These are phyloP conservation scores for Calcarisporium arbuscula DNA, from an alignment of 2,329 filamentous ascomycete genomes.

Conservation along the genomic window DNA sequence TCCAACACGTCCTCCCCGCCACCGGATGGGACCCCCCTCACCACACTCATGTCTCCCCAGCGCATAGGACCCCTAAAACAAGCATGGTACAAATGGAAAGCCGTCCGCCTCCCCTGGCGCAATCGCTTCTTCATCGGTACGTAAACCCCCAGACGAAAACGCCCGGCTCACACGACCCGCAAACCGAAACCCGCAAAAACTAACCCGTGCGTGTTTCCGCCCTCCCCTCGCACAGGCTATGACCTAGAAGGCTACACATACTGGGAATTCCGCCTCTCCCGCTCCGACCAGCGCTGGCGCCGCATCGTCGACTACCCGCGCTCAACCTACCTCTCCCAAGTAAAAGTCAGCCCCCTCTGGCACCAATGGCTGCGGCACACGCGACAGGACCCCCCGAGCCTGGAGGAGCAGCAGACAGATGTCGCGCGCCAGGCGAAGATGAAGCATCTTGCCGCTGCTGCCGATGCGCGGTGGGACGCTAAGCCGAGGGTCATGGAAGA, in stretches of 20 bases:
- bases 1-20: too few species aligned
- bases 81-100: conserved; percentile 57
- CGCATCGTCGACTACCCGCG: conserved; percentile 56
- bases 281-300: conserved; percentile 42
- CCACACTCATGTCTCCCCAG: conserved; percentile 26
- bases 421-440: conserved; percentile 45
- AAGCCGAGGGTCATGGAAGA: conserved; percentile 45
- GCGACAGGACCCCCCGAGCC: conserved; percentile 45
- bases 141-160: conserved; percentile 14
- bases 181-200: too few species aligned
- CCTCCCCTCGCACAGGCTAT: conserved; percentile 37
- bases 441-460: conserved; percentile 50
- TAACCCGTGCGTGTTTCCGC: too few species aligned
- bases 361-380: conserved; percentile 64
- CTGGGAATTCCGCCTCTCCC: conserved; percentile 58
- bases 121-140: conserved; percentile 56
- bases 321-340: conserved; percentile 46
- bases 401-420: conserved; percentile 52
- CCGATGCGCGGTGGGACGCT: conserved; percentile 58
- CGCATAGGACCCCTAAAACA: conserved; percentile 29
- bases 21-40: too few species aligned
- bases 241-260: conserved; percentile 63
- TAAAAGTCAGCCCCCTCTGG: conserved; percentile 56
- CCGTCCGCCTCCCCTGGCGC: conserved; percentile 56
- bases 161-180: too few species aligned